These are phyloP conservation scores for Candida ortonii DNA, from an alignment of 805 yeast species.

Conservation along the genomic window DNA sequence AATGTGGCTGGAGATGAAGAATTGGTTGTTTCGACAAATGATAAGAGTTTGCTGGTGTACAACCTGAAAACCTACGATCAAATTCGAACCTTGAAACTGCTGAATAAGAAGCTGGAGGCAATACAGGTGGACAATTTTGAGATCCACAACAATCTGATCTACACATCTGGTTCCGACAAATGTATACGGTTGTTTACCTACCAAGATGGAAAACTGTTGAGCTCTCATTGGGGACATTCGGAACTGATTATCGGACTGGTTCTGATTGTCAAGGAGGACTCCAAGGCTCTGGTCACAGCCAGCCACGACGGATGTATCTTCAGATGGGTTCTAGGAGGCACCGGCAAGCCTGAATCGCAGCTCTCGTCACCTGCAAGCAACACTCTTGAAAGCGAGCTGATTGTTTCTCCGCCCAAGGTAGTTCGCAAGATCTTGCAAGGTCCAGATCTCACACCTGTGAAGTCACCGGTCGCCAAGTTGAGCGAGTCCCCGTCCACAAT, in stretches of 20 bases:
- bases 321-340: constrained; percentile 36
- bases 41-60: constrained; percentile 45
- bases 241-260: constrained; percentile 47
- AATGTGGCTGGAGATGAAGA: constrained; percentile 34
- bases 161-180: constrained; percentile 53
- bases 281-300: constrained; percentile 36
- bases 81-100: constrained; percentile 39
- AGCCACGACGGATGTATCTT: constrained; percentile 57
- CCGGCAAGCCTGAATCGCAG: constrained; percentile 3
- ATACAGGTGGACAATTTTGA: constrained; percentile 44
- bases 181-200: constrained; percentile 51
- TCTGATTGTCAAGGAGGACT: constrained; percentile 21
- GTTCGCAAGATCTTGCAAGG: constrained; percentile 22
- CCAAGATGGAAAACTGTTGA: constrained; percentile 43
- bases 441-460: constrained; percentile 15
- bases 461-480: constrained; percentile 5
- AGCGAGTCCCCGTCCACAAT: constrained; percentile 10
- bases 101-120: constrained; percentile 41
- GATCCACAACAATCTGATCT: constrained; percentile 31
- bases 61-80: constrained; percentile 33
- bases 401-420: constrained; percentile 21
- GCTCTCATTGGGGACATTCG: constrained; percentile 60
- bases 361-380: constrained; percentile 15
- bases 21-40: constrained; percentile 50
- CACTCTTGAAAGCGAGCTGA: constrained; percentile 1